These are phyloP conservation scores for Rhynchosporium secalis DNA, from an alignment of 2,329 filamentous ascomycete species.

Conservation along the genomic window DNA sequence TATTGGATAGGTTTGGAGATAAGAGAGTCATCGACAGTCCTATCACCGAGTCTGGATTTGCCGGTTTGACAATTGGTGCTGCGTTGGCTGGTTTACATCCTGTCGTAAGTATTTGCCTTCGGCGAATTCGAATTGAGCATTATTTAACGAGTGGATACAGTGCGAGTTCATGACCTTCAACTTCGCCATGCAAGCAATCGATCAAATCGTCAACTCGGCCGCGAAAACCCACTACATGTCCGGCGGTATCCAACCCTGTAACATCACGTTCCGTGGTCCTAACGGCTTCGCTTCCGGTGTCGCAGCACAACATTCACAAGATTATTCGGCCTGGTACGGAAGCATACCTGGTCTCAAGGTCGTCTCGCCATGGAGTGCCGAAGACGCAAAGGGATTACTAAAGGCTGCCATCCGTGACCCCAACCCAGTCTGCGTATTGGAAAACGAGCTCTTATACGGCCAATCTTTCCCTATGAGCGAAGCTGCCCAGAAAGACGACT, in stretches of 20 bases:
- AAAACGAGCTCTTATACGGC: constrained; percentile 91
- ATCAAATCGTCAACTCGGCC: constrained; percentile 98
- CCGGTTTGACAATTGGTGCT: constrained; percentile 89
- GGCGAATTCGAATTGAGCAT: constrained; percentile 11
- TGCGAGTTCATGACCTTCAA: constrained; percentile 99
- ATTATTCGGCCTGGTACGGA: constrained; percentile 98
- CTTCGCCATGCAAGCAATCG: constrained; percentile 99
- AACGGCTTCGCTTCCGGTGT: constrained; percentile 98
- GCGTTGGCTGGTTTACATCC: constrained; percentile 93
- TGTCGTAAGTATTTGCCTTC: constrained; percentile 63
- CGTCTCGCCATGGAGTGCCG: constrained; percentile 90
- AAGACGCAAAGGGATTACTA: constrained; percentile 96
- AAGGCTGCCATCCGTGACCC: constrained; percentile 98
- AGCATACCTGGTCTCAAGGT: constrained; percentile 98
- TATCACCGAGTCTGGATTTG: constrained; percentile 96
- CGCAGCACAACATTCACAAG: constrained; percentile 96
- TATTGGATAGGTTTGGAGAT: constrained; percentile 94
- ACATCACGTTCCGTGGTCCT: constrained; percentile 98
- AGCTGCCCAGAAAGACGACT: constrained; percentile 92
- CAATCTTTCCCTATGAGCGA: constrained; percentile 96
- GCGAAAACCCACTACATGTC: constrained; percentile 99
- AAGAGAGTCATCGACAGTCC: constrained; percentile 97
- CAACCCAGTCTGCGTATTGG: constrained; percentile 90
- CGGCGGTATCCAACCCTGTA: constrained; percentile 98
- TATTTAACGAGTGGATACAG: constrained; percentile 46